Conservation (phyloP, 2,329 filamentous ascomycete genomes). For the Fusarium sp. region DNA sequence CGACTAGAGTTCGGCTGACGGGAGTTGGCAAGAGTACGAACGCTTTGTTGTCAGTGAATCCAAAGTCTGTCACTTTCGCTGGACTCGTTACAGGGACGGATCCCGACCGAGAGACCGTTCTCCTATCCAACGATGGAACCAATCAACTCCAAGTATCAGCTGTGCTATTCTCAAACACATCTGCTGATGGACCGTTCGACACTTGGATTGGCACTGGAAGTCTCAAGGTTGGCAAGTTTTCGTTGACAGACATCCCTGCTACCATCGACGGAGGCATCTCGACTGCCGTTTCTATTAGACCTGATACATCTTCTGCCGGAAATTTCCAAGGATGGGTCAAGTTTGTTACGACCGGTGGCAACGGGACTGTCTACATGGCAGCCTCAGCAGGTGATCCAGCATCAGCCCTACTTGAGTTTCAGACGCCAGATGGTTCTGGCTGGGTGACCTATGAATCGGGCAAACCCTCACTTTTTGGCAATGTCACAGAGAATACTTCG, state of each 20-base stretch:
- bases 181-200: constrained; percentile 59
- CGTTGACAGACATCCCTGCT: constrained; percentile 59
- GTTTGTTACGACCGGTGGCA: constrained; percentile 62
- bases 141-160: constrained; percentile 56
- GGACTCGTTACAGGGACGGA: constrained; percentile 60
- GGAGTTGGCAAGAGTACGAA: constrained; percentile 61
- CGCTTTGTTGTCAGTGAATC: constrained; percentile 60
- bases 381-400: constrained; percentile 63
- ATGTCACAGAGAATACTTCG: constrained; percentile 64
- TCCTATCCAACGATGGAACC: constrained; percentile 65
- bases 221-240: constrained; percentile 61
- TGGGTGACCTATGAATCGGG: constrained; percentile 62
- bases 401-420: constrained; percentile 65
- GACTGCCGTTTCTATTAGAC: constrained; percentile 58
- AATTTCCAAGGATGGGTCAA: constrained; percentile 63
- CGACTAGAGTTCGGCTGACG: constrained; percentile 59
- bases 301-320: constrained; percentile 59
- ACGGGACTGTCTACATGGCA: constrained; percentile 59
- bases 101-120: constrained; percentile 55
- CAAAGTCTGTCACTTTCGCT: constrained; percentile 62
- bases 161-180: constrained; percentile 58
- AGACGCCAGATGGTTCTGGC: constrained; percentile 60
- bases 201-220: constrained; percentile 51
- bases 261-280: constrained; percentile 55
- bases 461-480: constrained; percentile 65